Percentiles rank a stretch among this genome's conserved stretches.
These are phyloP conservation scores for Clathrospora elynae DNA, from an alignment of 2,329 filamentous ascomycete species.

Conservation along the genomic window DNA sequence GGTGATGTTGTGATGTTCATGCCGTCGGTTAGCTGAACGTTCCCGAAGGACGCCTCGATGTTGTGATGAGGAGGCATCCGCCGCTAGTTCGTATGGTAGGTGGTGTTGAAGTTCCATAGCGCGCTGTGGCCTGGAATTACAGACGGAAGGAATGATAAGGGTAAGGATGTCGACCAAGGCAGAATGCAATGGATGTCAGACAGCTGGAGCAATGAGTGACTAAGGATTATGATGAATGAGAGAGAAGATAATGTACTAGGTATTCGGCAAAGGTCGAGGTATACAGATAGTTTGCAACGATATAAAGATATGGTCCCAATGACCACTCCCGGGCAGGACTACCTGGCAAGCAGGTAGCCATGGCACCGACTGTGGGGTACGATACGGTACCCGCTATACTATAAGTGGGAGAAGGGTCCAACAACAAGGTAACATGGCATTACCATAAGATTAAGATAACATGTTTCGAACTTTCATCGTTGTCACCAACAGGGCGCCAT, in stretches of 20 bases:
- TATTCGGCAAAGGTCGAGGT: conserved; percentile 27
- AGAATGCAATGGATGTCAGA: conserved; percentile 50
- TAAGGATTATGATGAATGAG: conserved; percentile 41
- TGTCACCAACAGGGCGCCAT: conserved; percentile 29
- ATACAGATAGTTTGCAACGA: conserved; percentile 36
- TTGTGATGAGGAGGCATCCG: conserved; percentile 38
- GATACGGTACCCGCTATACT: conserved; percentile 38
- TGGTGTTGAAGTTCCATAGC: conserved; percentile 43
- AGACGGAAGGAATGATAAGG: conserved; percentile 37
- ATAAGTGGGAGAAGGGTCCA: conserved; percentile 30
- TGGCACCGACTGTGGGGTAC: conserved; percentile 33
- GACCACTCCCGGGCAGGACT: conserved; percentile 31
- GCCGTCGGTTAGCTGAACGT: conserved; percentile 50
- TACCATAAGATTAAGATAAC: conserved; percentile 43
- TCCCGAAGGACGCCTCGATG: conserved; percentile 48
- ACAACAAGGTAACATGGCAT: conserved; percentile 40
- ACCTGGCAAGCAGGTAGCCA: conserved; percentile 29
- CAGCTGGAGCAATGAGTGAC: conserved; percentile 54
- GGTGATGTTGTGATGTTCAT: conserved; percentile 29
- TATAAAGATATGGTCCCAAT: conserved; percentile 39
- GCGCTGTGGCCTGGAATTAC: conserved; percentile 26
- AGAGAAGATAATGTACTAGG: conserved; percentile 43
- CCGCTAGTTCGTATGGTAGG: conserved; percentile 50
- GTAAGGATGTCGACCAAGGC: conserved; percentile 47
- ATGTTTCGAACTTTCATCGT: conserved; percentile 34